phyloP scores from a whole-genome alignment of 1,284 basidiomycete species.

The Trametes sp. region DNA sequence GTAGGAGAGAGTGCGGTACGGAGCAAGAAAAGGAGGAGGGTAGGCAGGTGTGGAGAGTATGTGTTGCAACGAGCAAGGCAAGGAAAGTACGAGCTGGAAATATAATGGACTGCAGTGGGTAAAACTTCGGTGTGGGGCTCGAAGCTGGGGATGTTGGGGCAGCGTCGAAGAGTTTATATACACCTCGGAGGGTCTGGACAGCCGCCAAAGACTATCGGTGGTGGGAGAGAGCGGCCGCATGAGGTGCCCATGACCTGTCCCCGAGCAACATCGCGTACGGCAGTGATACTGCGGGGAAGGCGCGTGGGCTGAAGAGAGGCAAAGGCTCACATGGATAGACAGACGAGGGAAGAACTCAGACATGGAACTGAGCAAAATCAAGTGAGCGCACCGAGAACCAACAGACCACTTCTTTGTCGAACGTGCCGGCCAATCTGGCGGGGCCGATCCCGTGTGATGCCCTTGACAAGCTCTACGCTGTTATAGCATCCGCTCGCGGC shows the following conservation, averaged over 20 bases:
- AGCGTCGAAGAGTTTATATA: neutral
- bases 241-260: too few species aligned
- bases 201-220: neutral
- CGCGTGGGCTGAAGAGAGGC: too few species aligned
- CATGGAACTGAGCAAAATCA: neutral
- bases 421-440: neutral
- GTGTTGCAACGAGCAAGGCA: constrained; percentile 8
- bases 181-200: too few species aligned
- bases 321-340: too few species aligned
- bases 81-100: neutral
- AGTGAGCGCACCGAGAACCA: constrained; percentile 1
- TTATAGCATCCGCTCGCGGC: neutral
- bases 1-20: constrained; percentile 6
- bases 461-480: constrained; percentile 24
- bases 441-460: constrained; percentile 8
- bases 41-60: neutral
- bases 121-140: neutral
- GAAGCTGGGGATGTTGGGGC: neutral
- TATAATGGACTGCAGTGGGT: neutral
- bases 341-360: neutral
- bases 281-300: too few species aligned
- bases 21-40: constrained; percentile 1
- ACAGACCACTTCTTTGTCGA: neutral
- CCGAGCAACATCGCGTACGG: too few species aligned
- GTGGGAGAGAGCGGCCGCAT: neutral